phyloP scores from a whole-genome alignment of 208 protist genomes.

The Leishmania turanica region DNA sequence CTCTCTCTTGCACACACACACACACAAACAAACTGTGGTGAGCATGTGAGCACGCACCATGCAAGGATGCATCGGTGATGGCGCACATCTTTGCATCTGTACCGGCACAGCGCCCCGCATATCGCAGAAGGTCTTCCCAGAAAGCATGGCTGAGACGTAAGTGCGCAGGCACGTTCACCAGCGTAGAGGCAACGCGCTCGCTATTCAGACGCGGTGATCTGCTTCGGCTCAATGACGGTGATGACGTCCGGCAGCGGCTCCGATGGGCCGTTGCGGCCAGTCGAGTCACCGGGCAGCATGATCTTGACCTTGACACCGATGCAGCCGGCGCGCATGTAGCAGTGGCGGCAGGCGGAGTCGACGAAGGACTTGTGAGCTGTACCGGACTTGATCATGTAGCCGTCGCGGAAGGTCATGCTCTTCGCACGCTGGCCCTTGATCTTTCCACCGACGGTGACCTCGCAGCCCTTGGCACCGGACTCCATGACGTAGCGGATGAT shows the following conservation, averaged over 20 bases:
- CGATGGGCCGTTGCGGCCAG: slow-evolving; percentile 53
- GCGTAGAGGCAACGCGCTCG: not conserved
- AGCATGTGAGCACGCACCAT: not conserved
- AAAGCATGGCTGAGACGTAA: not conserved
- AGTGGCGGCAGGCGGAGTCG: slow-evolving; percentile 96
- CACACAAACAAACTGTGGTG: not conserved
- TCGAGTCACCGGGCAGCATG: slow-evolving; percentile 97
- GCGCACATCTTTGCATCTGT: not conserved
- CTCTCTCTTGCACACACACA: not conserved
- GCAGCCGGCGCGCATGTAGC: slow-evolving; percentile 98
- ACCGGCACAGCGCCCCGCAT: not conserved
- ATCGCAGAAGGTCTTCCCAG: not conserved
- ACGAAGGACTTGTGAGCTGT: slow-evolving; percentile 94
- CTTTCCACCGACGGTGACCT: slow-evolving; percentile 99
- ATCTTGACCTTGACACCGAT: slow-evolving; percentile 99
- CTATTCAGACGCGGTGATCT: slow-evolving; percentile 38
- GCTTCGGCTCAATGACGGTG: slow-evolving; percentile 80
- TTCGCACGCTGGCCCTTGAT: slow-evolving; percentile 99
- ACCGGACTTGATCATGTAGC: slow-evolving; percentile 99
- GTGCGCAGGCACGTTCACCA: not conserved
- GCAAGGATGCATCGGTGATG: not conserved
- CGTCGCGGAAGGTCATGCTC: slow-evolving; percentile 99
- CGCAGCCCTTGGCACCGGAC: slow-evolving; percentile 97
- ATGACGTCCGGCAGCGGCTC: slow-evolving; percentile 82
- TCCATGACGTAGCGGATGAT: slow-evolving; percentile 99